Evolutionary conservation across 176 grass and related monocot genomes (phyloP), one percentile per base, ranked within the genome.

Genomic region (Chloris gayana): DNA sequence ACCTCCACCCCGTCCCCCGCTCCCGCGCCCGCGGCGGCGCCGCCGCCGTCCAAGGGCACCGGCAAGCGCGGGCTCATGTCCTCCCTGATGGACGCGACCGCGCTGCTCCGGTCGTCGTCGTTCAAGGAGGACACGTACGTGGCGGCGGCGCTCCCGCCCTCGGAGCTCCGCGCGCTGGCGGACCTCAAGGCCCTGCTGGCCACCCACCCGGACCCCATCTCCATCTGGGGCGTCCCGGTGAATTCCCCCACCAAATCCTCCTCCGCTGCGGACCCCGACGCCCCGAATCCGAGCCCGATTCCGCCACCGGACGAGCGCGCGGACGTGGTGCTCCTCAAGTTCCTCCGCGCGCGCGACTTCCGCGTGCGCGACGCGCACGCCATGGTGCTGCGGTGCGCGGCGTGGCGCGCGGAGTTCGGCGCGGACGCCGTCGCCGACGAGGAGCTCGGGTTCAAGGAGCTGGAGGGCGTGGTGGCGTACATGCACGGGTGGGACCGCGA

Each of bases 71-170:
- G 54, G 0, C 88, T 98, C 30, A 88, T 95, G 85, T 76, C 83
- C 0, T 95, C 95, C 49, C 92, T 98, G 29, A 92, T 94, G 85
- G 95, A 94, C 37, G 91, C 88, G 53, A 88, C 90, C 4, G 80
- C 88, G 18, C 78, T 95, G 50, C 75, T 86, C 54, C 90, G 92
- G 1, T 79, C 90, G 29, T 9, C 81, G n/a, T 98, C 95, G 78
- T 95, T 91, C 90, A 91, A 91, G 82, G 95, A 98, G 89, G 95
- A 98, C 86, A 91, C 95, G 14, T 98, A 98, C 88, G 82, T 93
- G 24, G 88, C 85, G 25, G 85, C 95, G 29, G 83, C 80, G 44
- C 95, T 98, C 33, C 89, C 91, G 39, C 13, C 88, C 0, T 80
- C 83, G 2, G 95, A 98, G 83, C 82, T 88, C 56, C 91, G 85